A percentile compares a stretch with the other conserved stretches of the same genome.
These are phyloP conservation scores for Helotiales sp. DNA, from an alignment of 2,329 filamentous ascomycete genomes.

Conservation along the genomic window DNA sequence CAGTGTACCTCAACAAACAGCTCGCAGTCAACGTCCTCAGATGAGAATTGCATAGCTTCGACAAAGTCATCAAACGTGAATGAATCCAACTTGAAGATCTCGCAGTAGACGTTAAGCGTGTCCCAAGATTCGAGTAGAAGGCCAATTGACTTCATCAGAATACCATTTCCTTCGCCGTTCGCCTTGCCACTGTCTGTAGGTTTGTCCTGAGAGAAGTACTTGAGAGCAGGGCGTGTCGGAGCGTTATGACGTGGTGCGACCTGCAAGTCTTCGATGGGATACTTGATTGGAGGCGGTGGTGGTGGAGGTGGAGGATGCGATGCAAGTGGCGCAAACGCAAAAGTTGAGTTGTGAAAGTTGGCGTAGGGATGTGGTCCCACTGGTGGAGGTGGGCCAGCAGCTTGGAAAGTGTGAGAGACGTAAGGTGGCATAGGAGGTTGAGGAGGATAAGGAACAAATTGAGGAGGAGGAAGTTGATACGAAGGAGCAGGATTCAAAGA, in stretches of 20 bases:
- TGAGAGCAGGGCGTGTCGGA: slow-evolving; percentile 68
- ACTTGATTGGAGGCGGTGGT: slow-evolving; percentile 78
- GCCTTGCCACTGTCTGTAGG: slow-evolving; percentile 50
- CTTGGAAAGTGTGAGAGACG: slow-evolving; percentile 35
- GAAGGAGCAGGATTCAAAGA: slow-evolving; percentile 35
- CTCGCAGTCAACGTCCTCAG: slow-evolving; percentile 73
- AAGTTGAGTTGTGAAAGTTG: slow-evolving; percentile 44
- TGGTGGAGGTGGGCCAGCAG: slow-evolving; percentile 33
- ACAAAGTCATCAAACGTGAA: slow-evolving; percentile 98
- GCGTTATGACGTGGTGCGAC: slow-evolving; percentile 66
- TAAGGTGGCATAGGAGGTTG: slow-evolving; percentile 27
- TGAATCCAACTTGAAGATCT: slow-evolving; percentile 90
- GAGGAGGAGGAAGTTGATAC: slow-evolving; percentile 16
- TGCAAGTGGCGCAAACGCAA: slow-evolving; percentile 47
- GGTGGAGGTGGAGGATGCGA: slow-evolving; percentile 55
- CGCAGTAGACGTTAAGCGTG: slow-evolving; percentile 96
- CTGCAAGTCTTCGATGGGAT: slow-evolving; percentile 92
- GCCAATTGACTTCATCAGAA: slow-evolving; percentile 84
- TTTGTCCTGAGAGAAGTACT: slow-evolving; percentile 71
- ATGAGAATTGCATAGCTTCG: slow-evolving; percentile 79
- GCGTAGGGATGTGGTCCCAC: slow-evolving; percentile 33
- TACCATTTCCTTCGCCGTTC: slow-evolving; percentile 53
- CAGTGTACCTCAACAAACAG: slow-evolving; percentile 91
- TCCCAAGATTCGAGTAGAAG: slow-evolving; percentile 90
- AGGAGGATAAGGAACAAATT: slow-evolving; percentile 23